Conservation (phyloP, 2,329 filamentous ascomycete species). For the Metarhizium brunneum region DNA sequence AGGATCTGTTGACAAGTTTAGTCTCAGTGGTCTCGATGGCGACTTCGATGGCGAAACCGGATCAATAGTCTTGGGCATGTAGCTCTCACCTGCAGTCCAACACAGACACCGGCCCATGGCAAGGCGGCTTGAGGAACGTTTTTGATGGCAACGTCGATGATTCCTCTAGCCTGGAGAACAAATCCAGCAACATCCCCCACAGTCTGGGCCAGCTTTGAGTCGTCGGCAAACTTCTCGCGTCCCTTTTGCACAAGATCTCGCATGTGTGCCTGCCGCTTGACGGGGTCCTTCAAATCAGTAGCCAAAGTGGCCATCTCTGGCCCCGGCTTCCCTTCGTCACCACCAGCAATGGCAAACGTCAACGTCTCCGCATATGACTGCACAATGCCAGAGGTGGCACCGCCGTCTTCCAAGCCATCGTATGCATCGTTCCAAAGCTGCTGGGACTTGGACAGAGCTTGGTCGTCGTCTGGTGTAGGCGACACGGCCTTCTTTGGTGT, state of each 20-base stretch:
- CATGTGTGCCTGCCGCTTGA: slow-evolving; percentile 9
- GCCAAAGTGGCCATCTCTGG: background rate
- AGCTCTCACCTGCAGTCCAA: slow-evolving; percentile 6
- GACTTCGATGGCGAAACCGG: background rate
- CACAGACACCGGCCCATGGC: slow-evolving; percentile 9
- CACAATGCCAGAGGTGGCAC: slow-evolving; percentile 5
- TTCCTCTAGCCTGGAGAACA: slow-evolving; percentile 7
- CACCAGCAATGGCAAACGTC: slow-evolving; percentile 7
- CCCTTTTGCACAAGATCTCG: slow-evolving; percentile 6
- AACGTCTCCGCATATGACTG: slow-evolving; percentile 6
- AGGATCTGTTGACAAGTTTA: slow-evolving; percentile 3
- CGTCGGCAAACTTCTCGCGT: slow-evolving; percentile 8
- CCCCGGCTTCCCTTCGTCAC: background rate
- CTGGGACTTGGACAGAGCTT: slow-evolving; percentile 5
- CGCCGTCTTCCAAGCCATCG: slow-evolving; percentile 5
- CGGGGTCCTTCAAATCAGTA: slow-evolving; percentile 6
- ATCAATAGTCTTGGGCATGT: background rate
- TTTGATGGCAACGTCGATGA: slow-evolving; percentile 7
- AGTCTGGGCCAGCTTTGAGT: slow-evolving; percentile 7
- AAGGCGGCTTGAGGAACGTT: slow-evolving; percentile 8
- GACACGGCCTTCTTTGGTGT: background rate
- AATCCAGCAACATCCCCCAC: slow-evolving; percentile 8
- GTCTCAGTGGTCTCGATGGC: background rate
- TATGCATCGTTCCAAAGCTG: slow-evolving; percentile 8
- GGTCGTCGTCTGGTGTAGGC: slow-evolving; percentile 1